Evolutionary conservation across 177 flowering plant species (phyloP), one percentile per base, ranked within the genome.

Genomic region (Telopea speciosissima): DNA sequence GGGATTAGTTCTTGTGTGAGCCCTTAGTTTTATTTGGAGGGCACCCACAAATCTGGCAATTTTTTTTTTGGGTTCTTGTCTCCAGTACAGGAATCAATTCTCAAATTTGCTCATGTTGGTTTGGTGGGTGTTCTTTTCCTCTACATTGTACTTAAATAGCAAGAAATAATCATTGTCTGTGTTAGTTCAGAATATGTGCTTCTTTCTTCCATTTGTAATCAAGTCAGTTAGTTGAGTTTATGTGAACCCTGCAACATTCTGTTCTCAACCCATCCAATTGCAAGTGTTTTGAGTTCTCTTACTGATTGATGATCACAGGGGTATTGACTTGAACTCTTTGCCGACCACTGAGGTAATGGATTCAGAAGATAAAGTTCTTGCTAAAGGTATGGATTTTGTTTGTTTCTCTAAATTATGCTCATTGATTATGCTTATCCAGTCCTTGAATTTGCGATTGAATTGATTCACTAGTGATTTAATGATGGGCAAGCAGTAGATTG

Each of bases 341-440:
- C n/a, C n/a, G 0, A 10, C 56, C 40, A 40, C 62, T 8, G 7
- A 66, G 24, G 49, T 28, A 67, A 71, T 75, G 78, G 78, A 71
- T 67, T 67, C 61, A 4, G 78, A 75, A 24, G 74, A 70, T 62
- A 75, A 62, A 71, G 62, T 36, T 28, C 49, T 75, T 40, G 70
- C 67, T 36, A 49, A 49, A 49, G 54, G 54, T 49, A 49, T 16
- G 19, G 16, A 49, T 49, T 49, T 49, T 49, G 54, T 49, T 49
- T 49, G 14, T 49, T 49, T 49, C 14, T 16, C 54, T 12, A 49
- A 49, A 16, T 31, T 42, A 4, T 66, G 65, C 2, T 33, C 21
- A 14, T 56, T 16, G 31, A n/a, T 28, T 2, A 28, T 28, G 31
- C 31, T 28, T 28, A 28, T 28, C 31, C 31, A 28, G 26, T 58